Evolutionary conservation across 805 yeast species (phyloP).

Genomic region (Lachancea kluyveri): DNA sequence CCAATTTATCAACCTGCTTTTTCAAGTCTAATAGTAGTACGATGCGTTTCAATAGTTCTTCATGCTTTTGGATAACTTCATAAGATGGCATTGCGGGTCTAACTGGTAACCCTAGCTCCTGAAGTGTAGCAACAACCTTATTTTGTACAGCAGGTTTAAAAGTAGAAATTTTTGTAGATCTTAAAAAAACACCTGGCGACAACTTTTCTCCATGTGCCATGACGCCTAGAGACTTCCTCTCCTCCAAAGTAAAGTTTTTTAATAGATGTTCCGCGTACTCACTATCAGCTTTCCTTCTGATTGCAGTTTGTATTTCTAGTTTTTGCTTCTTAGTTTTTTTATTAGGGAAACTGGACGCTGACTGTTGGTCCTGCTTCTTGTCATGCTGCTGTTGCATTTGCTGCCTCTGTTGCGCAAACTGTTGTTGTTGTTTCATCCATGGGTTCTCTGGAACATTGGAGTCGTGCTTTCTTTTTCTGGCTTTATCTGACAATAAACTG

Average conservation of each 20-base stretch:
- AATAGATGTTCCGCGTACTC: constrained; percentile 30
- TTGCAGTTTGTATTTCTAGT: constrained; percentile 25
- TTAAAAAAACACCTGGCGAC: constrained; percentile 69
- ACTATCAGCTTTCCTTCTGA: constrained; percentile 27
- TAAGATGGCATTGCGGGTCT: constrained; percentile 88
- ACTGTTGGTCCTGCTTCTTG: constrained; percentile 12
- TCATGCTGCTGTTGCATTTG: constrained; percentile 28
- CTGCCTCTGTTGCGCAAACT: constrained; percentile 33
- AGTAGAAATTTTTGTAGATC: constrained; percentile 74
- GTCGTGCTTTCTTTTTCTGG: constrained; percentile 44
- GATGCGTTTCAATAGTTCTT: constrained; percentile 62
- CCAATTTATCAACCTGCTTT: constrained; percentile 79
- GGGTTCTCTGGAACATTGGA: constrained; percentile 38
- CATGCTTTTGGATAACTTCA: constrained; percentile 69
- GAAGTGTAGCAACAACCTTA: constrained; percentile 53
- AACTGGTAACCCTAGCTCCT: constrained; percentile 72
- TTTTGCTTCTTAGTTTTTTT: constrained; percentile 29
- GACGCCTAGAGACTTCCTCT: constrained; percentile 81
- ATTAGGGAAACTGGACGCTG: constrained; percentile 12
- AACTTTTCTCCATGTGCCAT: constrained; percentile 68
- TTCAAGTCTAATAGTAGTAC: constrained; percentile 74
- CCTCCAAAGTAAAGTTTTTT: constrained; percentile 55
- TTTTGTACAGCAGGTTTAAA: constrained; percentile 72
- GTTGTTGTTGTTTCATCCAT: constrained; percentile 38
- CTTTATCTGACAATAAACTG: constrained; percentile 64